These are phyloP conservation scores for Colletotrichum tropicicola DNA, from an alignment of 2,329 filamentous ascomycete species.

Conservation along the genomic window DNA sequence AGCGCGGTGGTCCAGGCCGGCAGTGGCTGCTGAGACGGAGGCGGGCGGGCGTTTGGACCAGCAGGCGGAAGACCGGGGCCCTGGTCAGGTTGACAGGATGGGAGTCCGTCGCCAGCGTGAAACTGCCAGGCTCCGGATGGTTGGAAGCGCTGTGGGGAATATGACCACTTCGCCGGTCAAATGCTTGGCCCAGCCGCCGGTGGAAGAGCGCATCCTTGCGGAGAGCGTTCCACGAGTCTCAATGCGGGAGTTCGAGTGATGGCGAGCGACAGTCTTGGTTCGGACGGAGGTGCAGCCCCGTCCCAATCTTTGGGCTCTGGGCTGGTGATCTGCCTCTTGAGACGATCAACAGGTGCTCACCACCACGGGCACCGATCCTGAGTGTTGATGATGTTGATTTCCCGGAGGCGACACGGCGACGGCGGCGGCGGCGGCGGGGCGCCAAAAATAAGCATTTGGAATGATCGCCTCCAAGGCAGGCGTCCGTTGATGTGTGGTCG, in stretches of 20 bases:
- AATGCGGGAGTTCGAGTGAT: background rate
- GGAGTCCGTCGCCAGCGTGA: conserved; percentile 23
- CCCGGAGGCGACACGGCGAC: background rate
- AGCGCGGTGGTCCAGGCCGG: background rate
- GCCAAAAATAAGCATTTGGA: conserved; percentile 19
- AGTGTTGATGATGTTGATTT: conserved; percentile 2
- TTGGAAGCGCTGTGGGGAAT: conserved; percentile 24
- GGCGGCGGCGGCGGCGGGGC: background rate
- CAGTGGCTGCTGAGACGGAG: conserved; percentile 11
- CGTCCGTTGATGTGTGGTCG: background rate
- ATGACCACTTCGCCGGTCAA: conserved; percentile 18
- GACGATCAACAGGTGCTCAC: background rate
- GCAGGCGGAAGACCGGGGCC: conserved; percentile 3
- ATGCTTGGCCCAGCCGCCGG: conserved; percentile 10
- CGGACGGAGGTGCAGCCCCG: conserved; percentile 17
- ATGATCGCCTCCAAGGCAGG: conserved; percentile 5
- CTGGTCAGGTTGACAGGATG: conserved; percentile 23
- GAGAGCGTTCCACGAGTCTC: conserved; percentile 13
- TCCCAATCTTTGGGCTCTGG: background rate
- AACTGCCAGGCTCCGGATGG: conserved; percentile 25
- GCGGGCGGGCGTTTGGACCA: background rate
- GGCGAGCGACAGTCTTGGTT: conserved; percentile 9
- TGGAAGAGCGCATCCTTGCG: conserved; percentile 7
- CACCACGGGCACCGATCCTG: background rate
- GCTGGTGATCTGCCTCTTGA: conserved; percentile 3